Evolutionary conservation across 2,329 filamentous ascomycete species (phyloP).

Genomic region (Paraphaeosphaeria sporulosa): DNA sequence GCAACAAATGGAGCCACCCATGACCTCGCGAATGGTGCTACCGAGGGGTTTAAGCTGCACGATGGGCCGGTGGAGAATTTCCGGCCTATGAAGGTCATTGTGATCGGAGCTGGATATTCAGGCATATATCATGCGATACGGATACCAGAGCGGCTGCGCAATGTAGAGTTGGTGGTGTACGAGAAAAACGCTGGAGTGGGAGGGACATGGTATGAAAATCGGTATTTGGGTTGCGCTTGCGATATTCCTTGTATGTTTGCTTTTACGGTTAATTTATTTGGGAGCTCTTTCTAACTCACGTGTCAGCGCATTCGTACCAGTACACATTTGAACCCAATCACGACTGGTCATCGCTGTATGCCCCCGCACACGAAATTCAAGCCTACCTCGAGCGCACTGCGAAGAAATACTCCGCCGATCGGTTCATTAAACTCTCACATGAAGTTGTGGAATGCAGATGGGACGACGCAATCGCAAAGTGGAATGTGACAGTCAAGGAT

Average conservation of each 20-base stretch:
- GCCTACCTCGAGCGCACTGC: slow-evolving; percentile 45
- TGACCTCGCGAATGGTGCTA: slow-evolving; percentile 9
- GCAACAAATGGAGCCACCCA: slow-evolving; percentile 21
- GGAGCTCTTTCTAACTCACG: slow-evolving; percentile 5
- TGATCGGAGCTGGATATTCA: slow-evolving; percentile 55
- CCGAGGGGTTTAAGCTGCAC: slow-evolving; percentile 38
- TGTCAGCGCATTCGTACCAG: slow-evolving; percentile 8
- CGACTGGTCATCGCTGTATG: slow-evolving; percentile 52
- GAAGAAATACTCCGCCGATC: slow-evolving; percentile 46
- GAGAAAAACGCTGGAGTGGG: slow-evolving; percentile 55
- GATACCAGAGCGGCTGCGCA: slow-evolving; percentile 51
- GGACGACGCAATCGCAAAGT: slow-evolving; percentile 44
- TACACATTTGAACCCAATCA: slow-evolving; percentile 50
- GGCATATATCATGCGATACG: slow-evolving; percentile 55
- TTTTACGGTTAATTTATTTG: background rate
- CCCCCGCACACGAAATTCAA: slow-evolving; percentile 49
- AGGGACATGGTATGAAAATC: slow-evolving; percentile 51
- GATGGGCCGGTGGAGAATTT: slow-evolving; percentile 53
- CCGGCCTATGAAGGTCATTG: slow-evolving; percentile 53
- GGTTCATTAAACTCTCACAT: slow-evolving; percentile 49
- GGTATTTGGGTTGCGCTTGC: slow-evolving; percentile 54
- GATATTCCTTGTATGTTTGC: slow-evolving; percentile 47
- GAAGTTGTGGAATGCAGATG: slow-evolving; percentile 45
- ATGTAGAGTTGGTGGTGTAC: slow-evolving; percentile 52
- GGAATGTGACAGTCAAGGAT: slow-evolving; percentile 46